Evolutionary conservation across 73 alveolate genomes (phyloP).

Genomic region (Halteria grandinella): DNA sequence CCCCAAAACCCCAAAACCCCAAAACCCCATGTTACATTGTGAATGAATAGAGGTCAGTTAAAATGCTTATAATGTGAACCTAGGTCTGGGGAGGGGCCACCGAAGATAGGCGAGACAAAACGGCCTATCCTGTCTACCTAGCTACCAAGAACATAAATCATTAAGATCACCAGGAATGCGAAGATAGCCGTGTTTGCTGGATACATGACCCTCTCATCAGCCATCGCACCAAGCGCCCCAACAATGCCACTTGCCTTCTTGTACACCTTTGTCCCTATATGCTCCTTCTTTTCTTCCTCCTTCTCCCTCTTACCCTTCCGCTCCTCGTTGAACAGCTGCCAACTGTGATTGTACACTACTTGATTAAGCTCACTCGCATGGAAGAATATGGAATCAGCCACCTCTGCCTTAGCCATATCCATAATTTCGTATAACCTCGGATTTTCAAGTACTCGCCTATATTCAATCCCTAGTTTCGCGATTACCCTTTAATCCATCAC

Average conservation of each 20-base stretch:
- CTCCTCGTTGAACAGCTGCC: conserved; percentile 21
- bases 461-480: background rate
- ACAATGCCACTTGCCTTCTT: background rate
- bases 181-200: no score
- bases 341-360: conserved; percentile 40
- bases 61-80: no score
- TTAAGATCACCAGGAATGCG: no score
- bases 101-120: no score
- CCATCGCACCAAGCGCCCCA: no score
- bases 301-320: background rate
- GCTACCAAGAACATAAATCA: no score
- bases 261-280: background rate
- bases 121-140: no score
- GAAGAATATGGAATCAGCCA: conserved; percentile 44
- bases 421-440: background rate
- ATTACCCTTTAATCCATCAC: background rate
- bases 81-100: no score
- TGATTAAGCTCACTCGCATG: conserved; percentile 41
- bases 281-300: background rate
- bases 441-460: background rate
- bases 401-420: conserved; percentile 11
- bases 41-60: no score
- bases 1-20: no score
- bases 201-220: no score
- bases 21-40: no score